A percentile compares a stretch with the other conserved stretches of the same genome.
phyloP scores from a whole-genome alignment of 129 eudicot genomes.

The Chrysanthemum makinoi region DNA sequence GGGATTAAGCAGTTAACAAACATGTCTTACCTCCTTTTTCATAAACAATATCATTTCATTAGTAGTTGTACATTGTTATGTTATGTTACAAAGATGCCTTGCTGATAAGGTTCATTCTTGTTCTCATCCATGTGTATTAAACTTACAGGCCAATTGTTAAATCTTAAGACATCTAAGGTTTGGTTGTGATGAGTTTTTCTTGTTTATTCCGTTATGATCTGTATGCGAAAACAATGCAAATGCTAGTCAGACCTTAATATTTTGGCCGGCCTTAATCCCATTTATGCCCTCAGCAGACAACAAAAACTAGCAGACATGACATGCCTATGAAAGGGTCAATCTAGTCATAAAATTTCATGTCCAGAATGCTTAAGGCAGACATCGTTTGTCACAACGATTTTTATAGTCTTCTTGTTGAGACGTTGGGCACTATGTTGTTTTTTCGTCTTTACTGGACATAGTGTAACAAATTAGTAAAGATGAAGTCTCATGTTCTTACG shows the following conservation, averaged over 20 bases:
- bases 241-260: not conserved
- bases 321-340: slow-evolving; percentile 10
- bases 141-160: not conserved
- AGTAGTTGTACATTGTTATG: not conserved
- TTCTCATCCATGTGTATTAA: slow-evolving; percentile 18
- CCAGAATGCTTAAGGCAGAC: slow-evolving; percentile 12
- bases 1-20: too few relatives aligned
- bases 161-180: slow-evolving; percentile 11
- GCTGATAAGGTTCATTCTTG: slow-evolving; percentile 18
- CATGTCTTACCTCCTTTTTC: too few relatives aligned
- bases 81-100: not conserved
- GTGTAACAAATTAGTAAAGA: slow-evolving; percentile 23
- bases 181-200: slow-evolving; percentile 1
- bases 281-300: slow-evolving; percentile 1
- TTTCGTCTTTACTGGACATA: slow-evolving; percentile 25
- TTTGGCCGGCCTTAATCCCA: not conserved
- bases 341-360: slow-evolving; percentile 2
- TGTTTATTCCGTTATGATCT: slow-evolving; percentile 20
- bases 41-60: too few relatives aligned
- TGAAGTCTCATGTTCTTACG: not conserved
- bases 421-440: slow-evolving; percentile 26
- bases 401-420: slow-evolving; percentile 25
- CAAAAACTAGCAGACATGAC: slow-evolving; percentile 2
- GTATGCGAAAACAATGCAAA: slow-evolving; percentile 26
- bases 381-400: slow-evolving; percentile 13